Evolutionary conservation across 2,329 filamentous ascomycete species (phyloP), one percentile per base, ranked within the genome.

Genomic region (Fusarium cicatricum): DNA sequence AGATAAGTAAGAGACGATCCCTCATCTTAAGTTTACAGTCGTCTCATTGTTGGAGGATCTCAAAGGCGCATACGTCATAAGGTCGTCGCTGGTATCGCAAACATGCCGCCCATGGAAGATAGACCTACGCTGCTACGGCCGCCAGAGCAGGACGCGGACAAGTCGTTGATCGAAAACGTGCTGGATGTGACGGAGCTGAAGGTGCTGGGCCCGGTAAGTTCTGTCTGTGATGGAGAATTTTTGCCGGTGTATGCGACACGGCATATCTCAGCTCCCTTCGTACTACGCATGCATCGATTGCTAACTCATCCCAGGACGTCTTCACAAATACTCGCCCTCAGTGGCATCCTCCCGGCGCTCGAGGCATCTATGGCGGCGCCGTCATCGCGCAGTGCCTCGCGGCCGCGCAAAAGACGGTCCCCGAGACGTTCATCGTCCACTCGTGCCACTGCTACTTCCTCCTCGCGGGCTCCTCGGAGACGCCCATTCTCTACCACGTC

Each of bases 391-490:
- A 98, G 81, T 93, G 85, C 70, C 88, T 97, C 21, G 85, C 90
- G 39, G 92, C 95, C 2, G 95, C 92, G 19, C 92, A 97, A 75
- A 86, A 87, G 71, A 99, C 95, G 9, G 91, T 99, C 2, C 89
- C 90, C 0, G 74, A 80, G 21, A 82, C 90, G 72, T 97, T 97
- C 76, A 85, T 88, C 55, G 87, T 95, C 43, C 95, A 99, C 80
- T 94, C 90, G 71, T 97, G 96, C 90, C 95, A 99, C 83, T 98
- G 95, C 84, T 99, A 98, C 80, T 99, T 99, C 75, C 88, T 99
- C 29, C 87, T 98, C 2, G 93, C 94, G 5, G 95, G 95, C 23
- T 90, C 94, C 70, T 83, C 86, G 11, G 86, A 90, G 56, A 89
- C 95, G 15, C 94, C 95, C 28, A 90, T 98, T 64, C 83, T 97